A percentile compares a stretch with the other conserved stretches of the same genome.
Evolutionary conservation across 305 asterid species (phyloP).

Genomic region (Caryopteris hybrid): DNA sequence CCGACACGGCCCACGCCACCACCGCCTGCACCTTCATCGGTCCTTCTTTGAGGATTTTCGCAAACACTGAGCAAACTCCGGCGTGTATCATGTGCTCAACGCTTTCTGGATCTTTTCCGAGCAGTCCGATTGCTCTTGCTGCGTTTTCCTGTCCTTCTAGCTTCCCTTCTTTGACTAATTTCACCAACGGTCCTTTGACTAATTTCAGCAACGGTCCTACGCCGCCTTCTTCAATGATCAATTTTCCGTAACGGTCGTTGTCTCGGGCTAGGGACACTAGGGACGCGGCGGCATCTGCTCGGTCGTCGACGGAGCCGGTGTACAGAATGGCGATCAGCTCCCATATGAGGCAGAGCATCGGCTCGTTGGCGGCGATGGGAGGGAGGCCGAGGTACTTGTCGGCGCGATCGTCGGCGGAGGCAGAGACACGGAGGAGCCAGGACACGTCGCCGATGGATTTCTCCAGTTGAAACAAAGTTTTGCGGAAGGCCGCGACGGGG

Average conservation of each 20-base stretch:
- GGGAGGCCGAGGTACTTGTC: slow-evolving; percentile 68
- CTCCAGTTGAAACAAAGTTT: slow-evolving; percentile 55
- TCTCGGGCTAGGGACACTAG: slow-evolving; percentile 41
- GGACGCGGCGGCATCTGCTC: slow-evolving; percentile 44
- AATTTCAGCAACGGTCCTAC: slow-evolving; percentile 41
- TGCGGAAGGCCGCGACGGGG: slow-evolving; percentile 67
- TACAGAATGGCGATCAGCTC: slow-evolving; percentile 60
- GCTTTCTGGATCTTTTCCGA: slow-evolving; percentile 45
- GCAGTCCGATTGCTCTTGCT: slow-evolving; percentile 45
- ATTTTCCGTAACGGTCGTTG: slow-evolving; percentile 41
- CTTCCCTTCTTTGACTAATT: slow-evolving; percentile 42
- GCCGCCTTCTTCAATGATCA: slow-evolving; percentile 58
- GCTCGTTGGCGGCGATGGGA: slow-evolving; percentile 86
- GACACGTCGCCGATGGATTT: slow-evolving; percentile 84
- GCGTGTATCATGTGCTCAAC: slow-evolving; percentile 47
- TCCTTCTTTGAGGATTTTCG: slow-evolving; percentile 41
- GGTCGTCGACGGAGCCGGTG: slow-evolving; percentile 40
- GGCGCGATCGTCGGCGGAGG: slow-evolving; percentile 57
- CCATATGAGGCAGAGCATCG: slow-evolving; percentile 77
- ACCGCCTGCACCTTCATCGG: slow-evolving; percentile 46
- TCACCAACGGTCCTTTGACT: too few relatives aligned
- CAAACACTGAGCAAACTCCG: slow-evolving; percentile 43
- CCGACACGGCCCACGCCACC: slow-evolving; percentile 53
- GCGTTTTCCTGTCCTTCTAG: slow-evolving; percentile 49
- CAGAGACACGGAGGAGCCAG: slow-evolving; percentile 87